These are phyloP conservation scores for Sugiyamaella marilandica DNA, from an alignment of 805 yeast species.

Conservation along the genomic window DNA sequence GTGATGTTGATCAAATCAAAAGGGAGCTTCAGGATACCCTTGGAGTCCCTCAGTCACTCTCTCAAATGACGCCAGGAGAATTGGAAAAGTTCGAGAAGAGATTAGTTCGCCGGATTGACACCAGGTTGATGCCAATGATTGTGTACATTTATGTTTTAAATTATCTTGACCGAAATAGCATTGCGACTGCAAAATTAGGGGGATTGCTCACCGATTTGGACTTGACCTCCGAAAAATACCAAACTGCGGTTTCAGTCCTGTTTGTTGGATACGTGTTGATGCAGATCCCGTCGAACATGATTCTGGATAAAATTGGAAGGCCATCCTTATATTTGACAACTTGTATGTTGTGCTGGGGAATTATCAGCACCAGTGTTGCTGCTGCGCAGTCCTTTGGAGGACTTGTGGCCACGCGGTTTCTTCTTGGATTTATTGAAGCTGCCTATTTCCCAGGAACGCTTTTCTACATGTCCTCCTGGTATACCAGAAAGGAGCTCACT, in stretches of 20 bases:
- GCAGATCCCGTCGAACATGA: constrained; percentile 22
- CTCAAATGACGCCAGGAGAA: constrained; percentile 26
- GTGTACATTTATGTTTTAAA: constrained; percentile 24
- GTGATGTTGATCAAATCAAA: not conserved
- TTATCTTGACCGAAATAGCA: constrained; percentile 45
- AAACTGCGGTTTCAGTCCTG: constrained; percentile 39
- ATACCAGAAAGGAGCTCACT: constrained; percentile 39
- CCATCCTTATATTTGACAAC: constrained; percentile 16
- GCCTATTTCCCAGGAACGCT: constrained; percentile 38
- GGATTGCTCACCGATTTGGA: constrained; percentile 40
- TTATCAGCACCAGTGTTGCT: constrained; percentile 29
- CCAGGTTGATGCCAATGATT: constrained; percentile 23
- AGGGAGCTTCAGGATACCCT: not conserved
- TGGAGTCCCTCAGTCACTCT: constrained; percentile 6
- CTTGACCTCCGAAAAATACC: constrained; percentile 39
- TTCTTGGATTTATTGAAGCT: constrained; percentile 37
- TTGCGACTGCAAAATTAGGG: constrained; percentile 44
- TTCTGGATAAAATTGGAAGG: constrained; percentile 21
- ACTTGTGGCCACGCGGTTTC: constrained; percentile 32
- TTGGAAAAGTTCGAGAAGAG: constrained; percentile 24
- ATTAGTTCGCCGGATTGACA: constrained; percentile 20
- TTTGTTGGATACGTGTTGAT: constrained; percentile 28
- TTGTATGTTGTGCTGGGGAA: constrained; percentile 31
- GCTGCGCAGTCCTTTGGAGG: constrained; percentile 35
- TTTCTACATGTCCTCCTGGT: constrained; percentile 35